Evolutionary conservation across 805 yeast species (phyloP), one percentile per base, ranked within the genome.

Genomic region (Myxozyma vanderwaltii): DNA sequence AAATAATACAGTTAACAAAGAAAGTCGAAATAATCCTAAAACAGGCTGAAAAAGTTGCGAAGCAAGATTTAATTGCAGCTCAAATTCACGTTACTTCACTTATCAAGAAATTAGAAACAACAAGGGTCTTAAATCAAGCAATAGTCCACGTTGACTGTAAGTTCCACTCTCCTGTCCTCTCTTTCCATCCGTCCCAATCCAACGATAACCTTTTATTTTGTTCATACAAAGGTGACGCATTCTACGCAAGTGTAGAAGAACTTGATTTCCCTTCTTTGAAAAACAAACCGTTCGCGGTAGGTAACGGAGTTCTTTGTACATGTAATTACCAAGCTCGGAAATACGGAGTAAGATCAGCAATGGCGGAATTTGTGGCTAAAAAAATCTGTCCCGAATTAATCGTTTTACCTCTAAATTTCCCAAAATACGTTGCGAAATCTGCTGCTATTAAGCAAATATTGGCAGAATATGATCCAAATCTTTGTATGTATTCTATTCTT

Each of bases 211-310:
- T 24, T 43, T 27, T 13, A 4, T 38, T 38, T n/a, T 38, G n/a
- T n/a, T n/a, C n/a, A n/a, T n/a, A n/a, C 17, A 38, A 15, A 61
- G 63, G 63, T 71, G 99, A 94, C 72, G 91, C 96, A 63, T 94
- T 94, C 69, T 94, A 92, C 74, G 97, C 92, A 3, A 80, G 95
- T 0, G 97, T 88, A 0, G 89, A 97, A 0, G 82, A 89, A 6
- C 74, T 85, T 56, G 79, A 76, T 21, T 75, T 77, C 47, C 86
- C 87, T 0, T 77, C 82, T 2, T 69, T 86, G 24, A 82, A 83
- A 62, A 77, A 81, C 65, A 73, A 86, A 79, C 76, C 86, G 69
- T 72, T 92, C 75, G 76, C 96, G 76, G 77, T 84, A 0, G 75
- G 76, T 24, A 82, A 96, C 0, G 98, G 95, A 69, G 78, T 94